A percentile compares a stretch with the other conserved stretches of the same genome.
These are phyloP conservation scores for Ogataea nonfermentans DNA, from an alignment of 805 yeast species.

Conservation along the genomic window DNA sequence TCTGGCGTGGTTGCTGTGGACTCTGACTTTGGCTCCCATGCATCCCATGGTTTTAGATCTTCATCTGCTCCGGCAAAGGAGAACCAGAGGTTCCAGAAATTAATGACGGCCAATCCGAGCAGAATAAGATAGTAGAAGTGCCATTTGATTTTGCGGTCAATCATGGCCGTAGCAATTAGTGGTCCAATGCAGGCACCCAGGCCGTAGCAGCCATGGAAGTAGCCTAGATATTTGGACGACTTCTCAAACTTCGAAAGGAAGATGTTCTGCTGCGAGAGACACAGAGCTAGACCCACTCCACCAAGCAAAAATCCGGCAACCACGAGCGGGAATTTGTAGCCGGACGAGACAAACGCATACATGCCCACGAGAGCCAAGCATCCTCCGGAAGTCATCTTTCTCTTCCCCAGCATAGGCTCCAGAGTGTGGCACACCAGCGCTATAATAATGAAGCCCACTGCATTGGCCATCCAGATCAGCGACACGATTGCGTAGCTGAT, in stretches of 20 bases:
- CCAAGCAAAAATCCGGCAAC: constrained; percentile 53
- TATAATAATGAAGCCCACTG: constrained; percentile 51
- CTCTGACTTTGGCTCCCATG: constrained; percentile 23
- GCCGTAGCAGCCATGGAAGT: constrained; percentile 69
- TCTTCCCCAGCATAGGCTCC: constrained; percentile 41
- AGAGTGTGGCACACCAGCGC: constrained; percentile 49
- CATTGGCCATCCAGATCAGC: constrained; percentile 55
- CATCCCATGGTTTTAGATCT: constrained; percentile 41
- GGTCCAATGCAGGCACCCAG: constrained; percentile 72
- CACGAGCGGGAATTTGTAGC: constrained; percentile 47
- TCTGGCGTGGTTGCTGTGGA: constrained; percentile 3
- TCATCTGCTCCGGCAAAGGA: constrained; percentile 50
- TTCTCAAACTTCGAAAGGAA: constrained; percentile 49
- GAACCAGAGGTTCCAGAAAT: constrained; percentile 35
- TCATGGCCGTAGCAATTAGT: constrained; percentile 56
- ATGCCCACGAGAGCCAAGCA: constrained; percentile 36
- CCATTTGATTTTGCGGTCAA: constrained; percentile 52
- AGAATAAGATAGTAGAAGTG: constrained; percentile 51
- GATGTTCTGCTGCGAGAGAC: constrained; percentile 50
- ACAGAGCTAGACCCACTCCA: constrained; percentile 55
- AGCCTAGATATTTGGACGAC: constrained; percentile 57
- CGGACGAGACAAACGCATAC: constrained; percentile 47
- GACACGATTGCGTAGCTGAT: constrained; percentile 55
- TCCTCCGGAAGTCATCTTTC: constrained; percentile 41
- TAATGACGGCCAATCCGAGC: constrained; percentile 37